Base-by-base conservation (phyloP, 768 basidiomycete genomes). In the Amanita muscaria region DNA sequence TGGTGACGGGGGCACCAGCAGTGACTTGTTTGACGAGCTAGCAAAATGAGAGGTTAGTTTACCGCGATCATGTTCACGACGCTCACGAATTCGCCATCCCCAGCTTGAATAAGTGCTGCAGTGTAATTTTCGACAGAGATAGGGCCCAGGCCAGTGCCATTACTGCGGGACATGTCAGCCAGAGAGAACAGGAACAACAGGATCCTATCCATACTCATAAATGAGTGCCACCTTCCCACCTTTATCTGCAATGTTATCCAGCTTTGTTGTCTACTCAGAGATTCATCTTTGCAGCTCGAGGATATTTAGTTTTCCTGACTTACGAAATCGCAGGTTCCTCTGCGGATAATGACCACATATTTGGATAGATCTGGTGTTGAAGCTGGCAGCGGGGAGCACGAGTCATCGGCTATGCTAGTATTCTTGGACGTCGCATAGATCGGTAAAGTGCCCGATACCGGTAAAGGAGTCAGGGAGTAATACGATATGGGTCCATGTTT, bases 361-460 rank as follows among this genome's bases (percentile, higher is more conserved):
- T n/a, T n/a, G n/a, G n/a, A n/a, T n/a, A n/a, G 65, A 56, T 83
- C 73, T 3, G 76, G 74, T 0, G 73, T 74, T 27, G 53, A 58
- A 42, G 65, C 69, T 3, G 80, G 74, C 0, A 81, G 64, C 2
- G 76, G 65, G 40, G 68, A 57, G 60, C 83, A 88, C 0, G 77
- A 80, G 50, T 81, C 79, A 52, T 76, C 67, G 1, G 59, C 60
- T 24, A 75, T 62, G 3, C 72, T 70, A 3, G 72, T 69, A 51
- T 79, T 68, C 10, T 66, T 75, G 7, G 77, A 79, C 5, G 73
- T 73, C 15, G 76, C 77, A 46, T 72, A 83, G 42, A 82, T 70
- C 0, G 77, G 70, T 3, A 74, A 61, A n/a, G 70, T 60, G 1
- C 66, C 72, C 2, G 59, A 63, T 24, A 76, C 57, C 0, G 67